A percentile compares a stretch with the other conserved stretches of the same genome.
phyloP scores from a whole-genome alignment of 331 rosid species.

The Rosa hybrid region DNA sequence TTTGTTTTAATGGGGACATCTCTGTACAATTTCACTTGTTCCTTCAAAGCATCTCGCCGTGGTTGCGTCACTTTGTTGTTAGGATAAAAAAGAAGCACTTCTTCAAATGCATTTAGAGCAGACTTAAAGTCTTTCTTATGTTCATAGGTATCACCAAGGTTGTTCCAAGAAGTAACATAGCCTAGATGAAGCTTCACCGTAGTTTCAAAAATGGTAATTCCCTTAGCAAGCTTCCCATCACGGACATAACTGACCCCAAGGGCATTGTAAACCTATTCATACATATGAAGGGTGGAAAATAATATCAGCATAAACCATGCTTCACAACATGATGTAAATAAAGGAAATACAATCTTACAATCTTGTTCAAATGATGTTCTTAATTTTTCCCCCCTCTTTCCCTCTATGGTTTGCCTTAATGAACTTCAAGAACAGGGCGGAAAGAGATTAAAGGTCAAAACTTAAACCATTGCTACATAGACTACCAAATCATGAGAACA shows the following conservation, averaged over 20 bases:
- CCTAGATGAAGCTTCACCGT: conserved; percentile 96
- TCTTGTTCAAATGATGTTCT: not conserved
- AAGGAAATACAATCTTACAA: not conserved
- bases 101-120: conserved; percentile 91
- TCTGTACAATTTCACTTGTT: too few species aligned
- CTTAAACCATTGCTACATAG: not conserved
- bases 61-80: conserved; percentile 90
- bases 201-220: conserved; percentile 76
- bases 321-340: not conserved
- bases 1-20: too few species aligned
- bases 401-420: too few species aligned
- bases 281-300: not conserved
- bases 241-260: conserved; percentile 87
- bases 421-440: too few species aligned
- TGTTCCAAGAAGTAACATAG: conserved; percentile 96
- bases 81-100: conserved; percentile 88
- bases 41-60: conserved; percentile 53
- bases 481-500: not conserved
- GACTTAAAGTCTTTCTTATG: conserved; percentile 66
- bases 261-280: conserved; percentile 80
- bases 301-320: not conserved
- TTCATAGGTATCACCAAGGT: conserved; percentile 93
- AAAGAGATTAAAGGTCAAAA: too few species aligned
- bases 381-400: not conserved
- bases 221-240: conserved; percentile 80